Evolutionary conservation across 2,329 filamentous ascomycete genomes (phyloP).

Genomic region (Scortechinia acanthostroma): DNA sequence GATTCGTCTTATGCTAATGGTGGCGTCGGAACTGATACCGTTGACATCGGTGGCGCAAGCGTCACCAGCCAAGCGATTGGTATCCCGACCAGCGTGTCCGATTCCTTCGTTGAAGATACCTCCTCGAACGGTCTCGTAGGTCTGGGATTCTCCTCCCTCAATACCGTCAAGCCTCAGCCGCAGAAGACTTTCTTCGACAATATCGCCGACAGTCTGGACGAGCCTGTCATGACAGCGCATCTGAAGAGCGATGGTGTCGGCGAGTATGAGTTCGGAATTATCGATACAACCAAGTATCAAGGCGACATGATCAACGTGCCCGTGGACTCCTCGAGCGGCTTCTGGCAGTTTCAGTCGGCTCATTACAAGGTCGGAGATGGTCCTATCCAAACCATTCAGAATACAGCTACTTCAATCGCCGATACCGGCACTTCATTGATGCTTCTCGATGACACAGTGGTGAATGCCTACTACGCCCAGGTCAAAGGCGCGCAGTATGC

Average conservation of each 20-base stretch:
- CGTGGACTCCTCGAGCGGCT: slow-evolving; percentile 20
- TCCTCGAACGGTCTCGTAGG: slow-evolving; percentile 51
- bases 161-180: slow-evolving; percentile 39
- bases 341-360: slow-evolving; percentile 27
- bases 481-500: slow-evolving; percentile 40
- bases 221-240: slow-evolving; percentile 51
- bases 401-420: slow-evolving; percentile 37
- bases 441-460: slow-evolving; percentile 47
- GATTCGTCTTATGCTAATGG: slow-evolving; percentile 46
- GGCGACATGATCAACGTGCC: slow-evolving; percentile 33
- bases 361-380: slow-evolving; percentile 21
- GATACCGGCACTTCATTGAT: slow-evolving; percentile 67
- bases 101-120: slow-evolving; percentile 39
- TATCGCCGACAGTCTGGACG: slow-evolving; percentile 37
- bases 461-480: slow-evolving; percentile 47
- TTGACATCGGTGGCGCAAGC: slow-evolving; percentile 48
- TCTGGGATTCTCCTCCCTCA: slow-evolving; percentile 46
- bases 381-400: slow-evolving; percentile 15
- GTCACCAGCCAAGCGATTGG: slow-evolving; percentile 48
- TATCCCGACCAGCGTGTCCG: slow-evolving; percentile 39
- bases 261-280: slow-evolving; percentile 40
- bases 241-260: slow-evolving; percentile 37
- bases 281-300: slow-evolving; percentile 28
- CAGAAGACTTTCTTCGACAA: slow-evolving; percentile 62
- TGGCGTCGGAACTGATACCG: slow-evolving; percentile 44